A percentile compares a stretch with the other conserved stretches of the same genome.
Conservation (phyloP, 2,329 filamentous ascomycete genomes). For the Fragosphaeria purpurea region DNA sequence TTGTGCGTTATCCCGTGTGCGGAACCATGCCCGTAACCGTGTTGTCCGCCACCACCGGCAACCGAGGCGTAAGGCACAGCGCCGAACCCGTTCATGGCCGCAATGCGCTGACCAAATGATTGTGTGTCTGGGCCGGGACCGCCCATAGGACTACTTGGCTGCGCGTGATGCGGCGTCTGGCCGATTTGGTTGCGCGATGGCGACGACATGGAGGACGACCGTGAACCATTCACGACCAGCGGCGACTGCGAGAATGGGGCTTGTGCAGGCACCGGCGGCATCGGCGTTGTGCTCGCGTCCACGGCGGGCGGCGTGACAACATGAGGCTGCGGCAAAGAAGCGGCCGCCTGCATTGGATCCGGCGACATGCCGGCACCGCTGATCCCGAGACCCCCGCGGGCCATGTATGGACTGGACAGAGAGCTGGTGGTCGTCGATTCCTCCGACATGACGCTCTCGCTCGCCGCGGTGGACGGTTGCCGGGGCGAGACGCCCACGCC, state of each 20-base stretch:
- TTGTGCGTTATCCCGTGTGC: conserved; percentile 16
- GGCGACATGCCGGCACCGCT: conserved; percentile 8
- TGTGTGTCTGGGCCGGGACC: conserved; percentile 7
- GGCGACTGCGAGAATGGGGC: conserved; percentile 29
- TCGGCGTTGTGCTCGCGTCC: conserved; percentile 15
- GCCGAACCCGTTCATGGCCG: conserved; percentile 15
- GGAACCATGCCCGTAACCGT: too few relatives aligned
- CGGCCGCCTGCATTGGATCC: neutral
- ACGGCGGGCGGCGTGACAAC: conserved; percentile 13
- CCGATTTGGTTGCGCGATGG: neutral
- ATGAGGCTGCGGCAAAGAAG: conserved; percentile 1
- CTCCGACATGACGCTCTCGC: conserved; percentile 19
- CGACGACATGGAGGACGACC: conserved; percentile 9
- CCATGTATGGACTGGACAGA: conserved; percentile 21
- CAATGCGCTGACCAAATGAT: conserved; percentile 23
- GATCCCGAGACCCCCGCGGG: conserved; percentile 20
- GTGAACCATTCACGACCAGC: conserved; percentile 42
- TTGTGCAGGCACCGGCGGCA: too few relatives aligned
- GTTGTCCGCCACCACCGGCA: conserved; percentile 11
- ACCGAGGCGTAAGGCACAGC: conserved; percentile 17
- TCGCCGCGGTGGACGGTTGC: conserved; percentile 14
- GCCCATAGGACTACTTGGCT: neutral
- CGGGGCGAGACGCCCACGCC: conserved; percentile 16
- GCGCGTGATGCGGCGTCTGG: neutral
- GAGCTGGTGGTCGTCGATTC: conserved; percentile 8